These are phyloP conservation scores for Stemphylium beticola DNA, from an alignment of 2,329 filamentous ascomycete species.

Conservation along the genomic window DNA sequence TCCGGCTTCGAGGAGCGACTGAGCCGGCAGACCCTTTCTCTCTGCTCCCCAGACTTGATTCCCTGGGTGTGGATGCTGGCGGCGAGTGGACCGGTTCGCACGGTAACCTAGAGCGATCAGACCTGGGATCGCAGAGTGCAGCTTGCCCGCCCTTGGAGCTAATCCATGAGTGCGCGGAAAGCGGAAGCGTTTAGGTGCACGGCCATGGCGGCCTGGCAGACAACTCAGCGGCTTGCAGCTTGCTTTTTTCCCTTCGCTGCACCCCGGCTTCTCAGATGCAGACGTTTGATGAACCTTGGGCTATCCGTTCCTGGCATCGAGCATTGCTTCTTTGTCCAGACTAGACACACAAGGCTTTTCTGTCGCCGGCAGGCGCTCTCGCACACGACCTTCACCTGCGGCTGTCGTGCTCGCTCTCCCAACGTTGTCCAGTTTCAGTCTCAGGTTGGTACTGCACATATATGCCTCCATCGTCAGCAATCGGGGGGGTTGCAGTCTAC, in stretches of 20 bases:
- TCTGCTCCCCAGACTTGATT: constrained; percentile 23
- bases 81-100: constrained; percentile 29
- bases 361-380: constrained; percentile 37
- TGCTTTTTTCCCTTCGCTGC: constrained; percentile 37
- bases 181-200: constrained; percentile 44
- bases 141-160: constrained; percentile 29
- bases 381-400: constrained; percentile 38
- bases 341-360: constrained; percentile 34
- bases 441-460: constrained; percentile 42
- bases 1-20: constrained; percentile 29
- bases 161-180: constrained; percentile 36
- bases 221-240: constrained; percentile 29
- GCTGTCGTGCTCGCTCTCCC: constrained; percentile 43
- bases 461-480: constrained; percentile 36
- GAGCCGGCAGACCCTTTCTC: constrained; percentile 14
- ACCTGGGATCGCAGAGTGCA: constrained; percentile 27
- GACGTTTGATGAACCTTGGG: constrained; percentile 39
- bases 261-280: constrained; percentile 34
- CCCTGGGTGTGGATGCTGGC: constrained; percentile 18
- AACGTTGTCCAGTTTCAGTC: constrained; percentile 44
- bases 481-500: constrained; percentile 35
- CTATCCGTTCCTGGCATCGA: constrained; percentile 38
- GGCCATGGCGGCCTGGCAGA: constrained; percentile 29
- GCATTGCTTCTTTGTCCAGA: constrained; percentile 35
- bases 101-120: constrained; percentile 21